Conservation (phyloP, 768 basidiomycete species). For the Termitomyces sp. region DNA sequence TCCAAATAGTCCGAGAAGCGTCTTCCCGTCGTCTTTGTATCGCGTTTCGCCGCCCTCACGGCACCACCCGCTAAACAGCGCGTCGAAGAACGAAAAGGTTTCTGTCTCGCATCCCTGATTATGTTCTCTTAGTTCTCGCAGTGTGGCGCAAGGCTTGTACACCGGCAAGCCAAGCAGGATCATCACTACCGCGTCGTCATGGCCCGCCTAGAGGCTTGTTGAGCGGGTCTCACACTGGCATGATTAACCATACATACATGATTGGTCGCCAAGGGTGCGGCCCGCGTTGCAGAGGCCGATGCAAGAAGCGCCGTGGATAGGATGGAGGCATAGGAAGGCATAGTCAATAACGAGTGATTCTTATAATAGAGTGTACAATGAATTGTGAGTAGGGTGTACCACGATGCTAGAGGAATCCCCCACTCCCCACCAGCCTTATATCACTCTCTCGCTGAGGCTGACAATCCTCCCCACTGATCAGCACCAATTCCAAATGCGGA, state of each 20-base stretch:
- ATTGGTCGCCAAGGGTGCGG: conserved; percentile 14
- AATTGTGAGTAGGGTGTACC: conserved; percentile 5
- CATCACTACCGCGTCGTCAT: not conserved
- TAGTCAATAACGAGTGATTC: conserved; percentile 4
- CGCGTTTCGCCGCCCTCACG: not conserved
- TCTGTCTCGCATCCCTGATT: conserved; percentile 7
- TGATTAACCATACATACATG: not conserved
- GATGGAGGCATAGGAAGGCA: conserved; percentile 9
- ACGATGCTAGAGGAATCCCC: not conserved
- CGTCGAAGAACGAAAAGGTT: not conserved
- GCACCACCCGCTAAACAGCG: not conserved
- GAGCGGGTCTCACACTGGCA: not conserved
- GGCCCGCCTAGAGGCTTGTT: not conserved
- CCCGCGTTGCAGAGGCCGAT: conserved; percentile 8
- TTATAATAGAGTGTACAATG: not conserved
- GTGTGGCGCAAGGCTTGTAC: conserved; percentile 8
- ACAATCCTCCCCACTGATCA: not conserved
- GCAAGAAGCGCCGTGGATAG: conserved; percentile 14
- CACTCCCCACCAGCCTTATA: conserved; percentile 1
- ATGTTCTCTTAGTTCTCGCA: not conserved
- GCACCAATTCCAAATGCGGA: conserved; percentile 9
- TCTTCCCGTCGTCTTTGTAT: not conserved
- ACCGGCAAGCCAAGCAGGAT: conserved; percentile 2
- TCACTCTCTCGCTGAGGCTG: conserved; percentile 6
- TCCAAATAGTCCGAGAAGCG: not conserved